These are phyloP conservation scores for Biscogniauxia sp. DNA, from an alignment of 2,329 filamentous ascomycete genomes.

Conservation along the genomic window DNA sequence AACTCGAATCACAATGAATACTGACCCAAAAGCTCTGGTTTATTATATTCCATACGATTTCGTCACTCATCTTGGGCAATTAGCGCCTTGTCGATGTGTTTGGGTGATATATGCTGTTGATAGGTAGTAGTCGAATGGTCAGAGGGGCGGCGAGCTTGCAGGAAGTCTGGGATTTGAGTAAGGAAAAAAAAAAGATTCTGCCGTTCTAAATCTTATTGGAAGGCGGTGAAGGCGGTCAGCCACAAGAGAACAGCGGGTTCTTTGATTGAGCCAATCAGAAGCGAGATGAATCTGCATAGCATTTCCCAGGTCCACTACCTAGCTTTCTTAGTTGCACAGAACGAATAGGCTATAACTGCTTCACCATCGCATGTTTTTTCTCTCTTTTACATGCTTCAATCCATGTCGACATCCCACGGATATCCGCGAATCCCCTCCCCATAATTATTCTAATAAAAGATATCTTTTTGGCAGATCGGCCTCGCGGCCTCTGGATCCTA, in stretches of 20 bases:
- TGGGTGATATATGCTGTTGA: not conserved
- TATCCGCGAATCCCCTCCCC: not conserved
- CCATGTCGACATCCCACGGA: not conserved
- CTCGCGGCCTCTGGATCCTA: not conserved
- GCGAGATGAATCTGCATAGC: not conserved
- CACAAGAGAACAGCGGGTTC: not conserved
- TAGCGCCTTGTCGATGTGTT: not conserved
- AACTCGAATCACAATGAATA: not conserved
- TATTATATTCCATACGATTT: conserved; percentile 96
- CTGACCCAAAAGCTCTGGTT: not conserved
- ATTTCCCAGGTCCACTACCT: not conserved
- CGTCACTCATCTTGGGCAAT: conserved; percentile 70
- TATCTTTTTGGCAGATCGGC: not conserved
- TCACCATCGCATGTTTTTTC: not conserved
- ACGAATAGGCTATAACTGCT: not conserved
- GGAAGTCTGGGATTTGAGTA: not conserved
- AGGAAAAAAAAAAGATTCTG: not conserved
- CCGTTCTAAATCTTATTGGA: not conserved
- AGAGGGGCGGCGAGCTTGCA: not conserved
- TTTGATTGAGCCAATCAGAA: not conserved
- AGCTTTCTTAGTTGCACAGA: not conserved
- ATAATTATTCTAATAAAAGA: not conserved
- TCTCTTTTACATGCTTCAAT: not conserved
- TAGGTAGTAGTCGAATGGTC: not conserved
- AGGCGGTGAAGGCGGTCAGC: not conserved